A percentile compares a stretch with the other conserved stretches of the same genome.
Evolutionary conservation across 2,329 filamentous ascomycete genomes (phyloP).

Genomic region (Verticillium isaacii): DNA sequence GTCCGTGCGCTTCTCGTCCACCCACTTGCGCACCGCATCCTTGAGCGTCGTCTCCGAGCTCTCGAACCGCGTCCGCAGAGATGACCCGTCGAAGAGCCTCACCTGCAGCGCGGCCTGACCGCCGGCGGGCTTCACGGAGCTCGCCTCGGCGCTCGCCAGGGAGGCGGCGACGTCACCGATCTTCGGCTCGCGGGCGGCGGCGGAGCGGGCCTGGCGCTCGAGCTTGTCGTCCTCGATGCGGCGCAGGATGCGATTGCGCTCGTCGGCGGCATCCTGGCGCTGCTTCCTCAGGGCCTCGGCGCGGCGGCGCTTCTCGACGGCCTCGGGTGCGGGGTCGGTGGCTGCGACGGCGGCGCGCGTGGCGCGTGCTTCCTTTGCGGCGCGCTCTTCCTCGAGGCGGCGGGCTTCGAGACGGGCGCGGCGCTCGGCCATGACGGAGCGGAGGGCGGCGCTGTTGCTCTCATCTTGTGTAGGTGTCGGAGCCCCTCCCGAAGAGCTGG

Average conservation of each 20-base stretch:
- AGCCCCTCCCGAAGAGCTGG: conserved; percentile 18
- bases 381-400: conserved; percentile 38
- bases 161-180: conserved; percentile 22
- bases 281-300: conserved; percentile 55
- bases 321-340: conserved; percentile 20
- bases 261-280: conserved; percentile 61
- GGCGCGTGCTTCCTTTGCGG: conserved; percentile 44
- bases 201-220: conserved; percentile 55
- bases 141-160: conserved; percentile 25
- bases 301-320: conserved; percentile 36
- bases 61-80: conserved; percentile 65
- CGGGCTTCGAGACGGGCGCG: conserved; percentile 37
- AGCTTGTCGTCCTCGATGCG: conserved; percentile 74
- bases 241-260: conserved; percentile 66
- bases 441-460: conserved; percentile 15
- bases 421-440: conserved; percentile 44
- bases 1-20: conserved; percentile 61
- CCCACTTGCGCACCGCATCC: conserved; percentile 68
- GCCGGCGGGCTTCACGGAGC: conserved; percentile 22
- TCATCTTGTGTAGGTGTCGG: conserved; percentile 16
- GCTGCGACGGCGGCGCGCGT: conserved; percentile 27
- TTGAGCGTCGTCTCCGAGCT: conserved; percentile 56
- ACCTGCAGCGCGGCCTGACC: conserved; percentile 61
- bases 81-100: conserved; percentile 78
- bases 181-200: conserved; percentile 30